A percentile compares a stretch with the other conserved stretches of the same genome.
Conservation (phyloP, 2,329 filamentous ascomycete species). For the Graphiopsis chlorocephala region DNA sequence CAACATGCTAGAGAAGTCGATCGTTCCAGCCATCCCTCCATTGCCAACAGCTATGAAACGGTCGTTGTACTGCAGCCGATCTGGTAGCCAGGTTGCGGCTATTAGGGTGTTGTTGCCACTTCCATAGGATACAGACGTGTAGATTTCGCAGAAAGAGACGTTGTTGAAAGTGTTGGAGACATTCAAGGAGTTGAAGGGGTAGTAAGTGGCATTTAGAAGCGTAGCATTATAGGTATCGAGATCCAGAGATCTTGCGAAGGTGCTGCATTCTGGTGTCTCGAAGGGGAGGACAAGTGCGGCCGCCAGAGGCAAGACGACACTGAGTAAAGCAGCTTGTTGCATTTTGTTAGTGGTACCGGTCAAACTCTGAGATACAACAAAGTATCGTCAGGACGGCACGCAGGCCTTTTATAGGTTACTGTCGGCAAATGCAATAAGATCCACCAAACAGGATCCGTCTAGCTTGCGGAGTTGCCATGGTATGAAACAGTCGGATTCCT, state of each 20-base stretch:
- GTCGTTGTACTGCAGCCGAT: constrained; percentile 21
- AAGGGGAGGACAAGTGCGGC: not conserved
- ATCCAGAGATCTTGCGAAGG: constrained; percentile 5
- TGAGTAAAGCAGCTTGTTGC: not conserved
- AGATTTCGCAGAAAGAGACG: constrained; percentile 27
- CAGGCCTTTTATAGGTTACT: not conserved
- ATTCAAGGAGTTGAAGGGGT: constrained; percentile 18
- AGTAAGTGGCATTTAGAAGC: constrained; percentile 24
- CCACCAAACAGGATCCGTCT: not conserved
- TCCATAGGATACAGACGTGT: constrained; percentile 25
- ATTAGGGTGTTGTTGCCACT: constrained; percentile 22
- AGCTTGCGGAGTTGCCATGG: not conserved
- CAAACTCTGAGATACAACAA: not conserved
- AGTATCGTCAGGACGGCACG: not conserved
- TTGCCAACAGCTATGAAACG: constrained; percentile 32
- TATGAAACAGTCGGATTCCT: not conserved
- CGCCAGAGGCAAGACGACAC: not conserved
- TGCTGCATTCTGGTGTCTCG: constrained; percentile 5
- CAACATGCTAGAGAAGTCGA: constrained; percentile 26
- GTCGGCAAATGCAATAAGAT: not conserved
- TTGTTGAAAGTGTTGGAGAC: constrained; percentile 23
- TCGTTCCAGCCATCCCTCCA: constrained; percentile 29
- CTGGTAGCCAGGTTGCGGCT: constrained; percentile 29
- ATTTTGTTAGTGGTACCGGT: not conserved
- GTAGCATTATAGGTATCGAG: constrained; percentile 20